Percentiles rank a stretch among this genome's conserved stretches.
Conservation (phyloP, 2,329 filamentous ascomycete species). For the Colletotrichum sp. region DNA sequence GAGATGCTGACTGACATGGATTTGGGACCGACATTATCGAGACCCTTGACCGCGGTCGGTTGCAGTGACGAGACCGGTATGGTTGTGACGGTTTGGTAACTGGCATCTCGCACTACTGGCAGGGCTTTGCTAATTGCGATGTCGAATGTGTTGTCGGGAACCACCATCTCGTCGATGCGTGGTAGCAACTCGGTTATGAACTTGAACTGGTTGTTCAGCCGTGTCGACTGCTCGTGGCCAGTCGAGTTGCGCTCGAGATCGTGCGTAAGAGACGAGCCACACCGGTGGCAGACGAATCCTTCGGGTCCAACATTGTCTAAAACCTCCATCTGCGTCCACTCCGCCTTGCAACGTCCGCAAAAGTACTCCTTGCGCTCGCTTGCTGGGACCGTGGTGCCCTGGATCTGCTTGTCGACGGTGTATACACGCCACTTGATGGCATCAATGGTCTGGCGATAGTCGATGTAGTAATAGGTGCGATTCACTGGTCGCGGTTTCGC, state of each 20-base stretch:
- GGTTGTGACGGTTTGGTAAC: conserved; percentile 58
- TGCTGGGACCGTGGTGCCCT: conserved; percentile 79
- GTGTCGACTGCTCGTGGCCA: conserved; percentile 74
- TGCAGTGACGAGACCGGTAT: conserved; percentile 61
- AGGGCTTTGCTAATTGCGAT: conserved; percentile 67
- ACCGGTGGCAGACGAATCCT: conserved; percentile 86
- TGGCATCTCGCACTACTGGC: conserved; percentile 69
- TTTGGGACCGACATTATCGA: conserved; percentile 69
- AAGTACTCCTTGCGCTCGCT: conserved; percentile 91
- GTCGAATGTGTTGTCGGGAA: conserved; percentile 79
- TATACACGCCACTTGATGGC: conserved; percentile 95
- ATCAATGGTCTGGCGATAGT: conserved; percentile 92
- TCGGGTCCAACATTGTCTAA: conserved; percentile 73
- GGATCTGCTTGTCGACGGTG: conserved; percentile 85
- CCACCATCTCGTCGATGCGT: conserved; percentile 74
- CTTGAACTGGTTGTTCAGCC: conserved; percentile 79
- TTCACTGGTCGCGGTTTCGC: conserved; percentile 82
- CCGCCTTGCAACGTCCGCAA: conserved; percentile 79
- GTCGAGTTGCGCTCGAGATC: conserved; percentile 72
- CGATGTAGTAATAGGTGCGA: conserved; percentile 96
- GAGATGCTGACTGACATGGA: conserved; percentile 75
- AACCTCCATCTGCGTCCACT: conserved; percentile 91
- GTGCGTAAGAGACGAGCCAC: conserved; percentile 67
- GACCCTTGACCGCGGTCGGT: conserved; percentile 72
- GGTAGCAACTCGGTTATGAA: conserved; percentile 79